Evolutionary conservation across 345 rosid genomes (phyloP), one percentile per base, ranked within the genome.

Genomic region (Eucalyptus curtisii): DNA sequence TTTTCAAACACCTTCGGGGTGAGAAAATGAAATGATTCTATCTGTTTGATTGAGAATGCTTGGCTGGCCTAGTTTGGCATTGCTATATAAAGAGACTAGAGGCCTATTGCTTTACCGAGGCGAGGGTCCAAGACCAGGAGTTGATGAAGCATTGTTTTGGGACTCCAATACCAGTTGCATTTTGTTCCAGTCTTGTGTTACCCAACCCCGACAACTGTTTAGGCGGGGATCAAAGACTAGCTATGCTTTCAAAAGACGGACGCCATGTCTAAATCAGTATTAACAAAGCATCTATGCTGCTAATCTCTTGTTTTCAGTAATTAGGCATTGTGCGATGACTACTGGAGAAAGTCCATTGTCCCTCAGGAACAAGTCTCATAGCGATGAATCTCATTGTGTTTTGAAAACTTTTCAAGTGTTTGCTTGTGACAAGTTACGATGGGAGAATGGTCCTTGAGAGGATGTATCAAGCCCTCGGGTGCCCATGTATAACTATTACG

Each of bases 361-460:
- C 19, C 7, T 15, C 1, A 0, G 1, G 19, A 49, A 49, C 3
- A 3, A 49, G 52, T 49, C 7, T 15, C 0, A 7, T 15, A 1
- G 3, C 1, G 1, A 49, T 15, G 7, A 49, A 49, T 49, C 19
- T 49, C 52, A 15, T 0, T 15, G 19, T 49, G 3, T 49, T 49
- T 49, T 14, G 52, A 49, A 1, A 49, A 49, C 19, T 49, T 49
- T 49, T 49, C 44, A 49, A 49, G 52, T 49, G 52, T 49, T 49
- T 49, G 19, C 19, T 5, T 49, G 19, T 3, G 7, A 49, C 19
- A 49, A 49, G 19, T 49, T 49, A 5, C 0, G 1, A 49, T 49
- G 19, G 19, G 52, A 49, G 52, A 49, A 15, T 14, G 7, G 19
- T 49, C 52, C 52, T 5, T 14, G 52, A 49, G 52, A 49, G 52